Percentiles rank a stretch among this genome's conserved stretches.
Conservation (phyloP, 352 stramenopile species). For the Phytopythium kandeliae region DNA sequence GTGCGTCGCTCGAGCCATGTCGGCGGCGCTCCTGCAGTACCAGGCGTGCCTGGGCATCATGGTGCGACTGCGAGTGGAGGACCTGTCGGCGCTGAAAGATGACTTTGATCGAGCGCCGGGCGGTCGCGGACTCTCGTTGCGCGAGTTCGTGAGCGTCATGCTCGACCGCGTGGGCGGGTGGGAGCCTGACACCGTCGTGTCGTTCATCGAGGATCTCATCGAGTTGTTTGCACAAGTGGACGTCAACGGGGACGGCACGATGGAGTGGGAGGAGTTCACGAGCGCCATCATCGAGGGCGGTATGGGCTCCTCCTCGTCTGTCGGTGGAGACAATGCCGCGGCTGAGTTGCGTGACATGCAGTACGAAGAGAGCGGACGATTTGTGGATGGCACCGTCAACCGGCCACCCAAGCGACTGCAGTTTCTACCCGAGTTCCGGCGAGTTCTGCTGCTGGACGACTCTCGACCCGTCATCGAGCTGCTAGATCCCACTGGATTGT, state of each 20-base stretch:
- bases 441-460: slow-evolving; percentile 56
- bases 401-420: slow-evolving; percentile 55
- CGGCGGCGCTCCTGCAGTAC: slow-evolving; percentile 61
- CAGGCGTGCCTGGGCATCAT: slow-evolving; percentile 77
- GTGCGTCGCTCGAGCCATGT: slow-evolving; percentile 15
- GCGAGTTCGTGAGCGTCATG: slow-evolving; percentile 69
- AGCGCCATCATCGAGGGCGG: slow-evolving; percentile 75
- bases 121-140: slow-evolving; percentile 43
- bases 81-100: slow-evolving; percentile 50
- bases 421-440: slow-evolving; percentile 48
- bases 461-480: slow-evolving; percentile 66
- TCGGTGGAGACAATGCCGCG: slow-evolving; percentile 16
- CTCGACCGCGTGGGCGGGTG: slow-evolving; percentile 54
- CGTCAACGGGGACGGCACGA: slow-evolving; percentile 70
- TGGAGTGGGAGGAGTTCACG: slow-evolving; percentile 85
- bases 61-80: slow-evolving; percentile 65
- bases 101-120: slow-evolving; percentile 48
- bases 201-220: slow-evolving; percentile 68
- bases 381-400: slow-evolving; percentile 40
- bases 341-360: slow-evolving; percentile 54
- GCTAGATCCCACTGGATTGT: slow-evolving; percentile 41
- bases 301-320: slow-evolving; percentile 35
- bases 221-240: slow-evolving; percentile 76
- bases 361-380: slow-evolving; percentile 62
- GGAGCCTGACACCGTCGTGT: slow-evolving; percentile 43